Evolutionary conservation across 2,329 filamentous ascomycete genomes (phyloP), one percentile per base, ranked within the genome.

Genomic region (Coniochaeta pulveracea): DNA sequence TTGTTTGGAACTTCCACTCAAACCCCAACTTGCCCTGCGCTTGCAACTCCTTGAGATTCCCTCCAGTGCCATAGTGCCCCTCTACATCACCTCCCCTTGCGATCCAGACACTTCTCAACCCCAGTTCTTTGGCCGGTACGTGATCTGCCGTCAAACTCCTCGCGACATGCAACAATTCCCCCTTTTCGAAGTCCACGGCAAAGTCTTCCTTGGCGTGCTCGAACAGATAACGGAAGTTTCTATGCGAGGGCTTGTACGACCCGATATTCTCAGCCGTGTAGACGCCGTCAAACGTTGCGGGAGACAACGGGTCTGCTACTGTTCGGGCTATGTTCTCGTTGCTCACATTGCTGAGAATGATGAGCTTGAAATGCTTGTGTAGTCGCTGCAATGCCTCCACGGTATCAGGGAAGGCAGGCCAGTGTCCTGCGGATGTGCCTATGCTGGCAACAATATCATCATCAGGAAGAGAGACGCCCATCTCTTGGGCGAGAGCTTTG

Each of bases 211-310:
- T 40, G 12, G 71, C 65, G 21, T 66, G 59, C 10, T 52, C 49
- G 10, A 84, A 57, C 54, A 85, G 57, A 47, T 80, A 79, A 36
- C 69, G 60, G 42, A 86, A 86, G 45, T 84, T 85, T 18, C 50
- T 50, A 23, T 55, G 49, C 39, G 69, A 57, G 0, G 82, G 82
- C 58, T 86, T 86, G 52, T 85, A 86, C 6, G 61, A 65, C 2
- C 81, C 79, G 34, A 85, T 72, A 27, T 80, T 70, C 53, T 85
- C 62, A 2, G 81, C 81, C 3, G 79, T 84, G 52, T 80, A 73
- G 16, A 82, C 60, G 10, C 66, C 64, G 44, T 81, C 77, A 45
- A 85, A 65, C 7, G 29, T 31, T 3, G 70, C 61, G 0, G 64
- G 66, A 12, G 57, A 49, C 10, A 84, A 55, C 17, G 51, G 52